Evolutionary conservation across 2,329 filamentous ascomycete genomes (phyloP).

Genomic region (Talaromyces marneffei): DNA sequence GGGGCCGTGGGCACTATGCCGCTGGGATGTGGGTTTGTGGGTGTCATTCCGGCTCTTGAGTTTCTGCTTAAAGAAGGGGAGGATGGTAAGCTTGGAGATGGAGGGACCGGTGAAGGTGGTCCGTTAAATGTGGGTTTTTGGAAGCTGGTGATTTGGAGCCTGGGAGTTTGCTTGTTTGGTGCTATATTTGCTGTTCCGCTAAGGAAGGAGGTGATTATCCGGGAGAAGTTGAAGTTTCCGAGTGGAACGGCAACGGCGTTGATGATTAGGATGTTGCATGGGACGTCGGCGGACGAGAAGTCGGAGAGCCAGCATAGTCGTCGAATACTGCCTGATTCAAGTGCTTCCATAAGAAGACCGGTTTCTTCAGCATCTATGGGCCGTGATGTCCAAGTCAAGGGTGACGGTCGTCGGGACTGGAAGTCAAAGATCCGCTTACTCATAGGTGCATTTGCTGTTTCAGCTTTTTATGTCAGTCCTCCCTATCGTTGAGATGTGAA

Average conservation of each 20-base stretch:
- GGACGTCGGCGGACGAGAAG: conserved; percentile 44
- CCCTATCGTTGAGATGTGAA: neutral
- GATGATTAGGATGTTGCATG: conserved; percentile 85
- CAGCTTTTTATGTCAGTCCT: conserved; percentile 47
- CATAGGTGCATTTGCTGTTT: conserved; percentile 54
- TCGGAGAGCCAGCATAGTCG: neutral
- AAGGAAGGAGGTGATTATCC: conserved; percentile 83
- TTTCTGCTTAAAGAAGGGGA: conserved; percentile 74
- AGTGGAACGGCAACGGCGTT: conserved; percentile 93
- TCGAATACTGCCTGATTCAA: neutral
- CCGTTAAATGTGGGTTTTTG: conserved; percentile 65
- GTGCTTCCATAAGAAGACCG: neutral
- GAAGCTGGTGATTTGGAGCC: conserved; percentile 81
- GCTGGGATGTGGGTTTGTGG: conserved; percentile 89
- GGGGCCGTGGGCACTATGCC: conserved; percentile 97
- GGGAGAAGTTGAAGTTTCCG: conserved; percentile 88
- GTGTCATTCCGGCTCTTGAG: conserved; percentile 87
- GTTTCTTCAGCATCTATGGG: conserved; percentile 23
- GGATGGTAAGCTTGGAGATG: conserved; percentile 70
- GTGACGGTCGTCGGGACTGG: conserved; percentile 50
- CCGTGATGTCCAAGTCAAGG: conserved; percentile 30
- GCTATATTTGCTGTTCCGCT: conserved; percentile 94
- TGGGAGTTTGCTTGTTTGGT: conserved; percentile 93
- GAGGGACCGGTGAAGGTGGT: conserved; percentile 65
- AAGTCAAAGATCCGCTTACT: conserved; percentile 56